Evolutionary conservation across 2,329 filamentous ascomycete genomes (phyloP).

Genomic region (Colletotrichum sojae): DNA sequence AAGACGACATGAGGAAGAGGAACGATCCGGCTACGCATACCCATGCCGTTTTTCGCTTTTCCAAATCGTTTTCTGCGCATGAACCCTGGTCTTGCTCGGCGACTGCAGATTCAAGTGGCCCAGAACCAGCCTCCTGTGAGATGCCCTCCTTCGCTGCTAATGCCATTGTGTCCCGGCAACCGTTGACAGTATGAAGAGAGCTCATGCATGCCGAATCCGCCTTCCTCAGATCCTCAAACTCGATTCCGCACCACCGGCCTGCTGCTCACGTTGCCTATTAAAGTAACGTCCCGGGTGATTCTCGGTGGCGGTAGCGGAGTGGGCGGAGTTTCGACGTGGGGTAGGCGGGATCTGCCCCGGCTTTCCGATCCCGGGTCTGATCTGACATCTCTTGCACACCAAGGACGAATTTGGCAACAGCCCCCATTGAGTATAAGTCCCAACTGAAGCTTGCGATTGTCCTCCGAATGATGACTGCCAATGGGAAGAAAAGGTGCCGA

Average conservation of each 20-base stretch:
- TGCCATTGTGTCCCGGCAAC: too few relatives aligned
- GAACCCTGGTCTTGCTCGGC: background rate
- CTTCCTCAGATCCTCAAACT: too few relatives aligned
- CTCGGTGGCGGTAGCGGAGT: background rate
- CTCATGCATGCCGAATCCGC: too few relatives aligned
- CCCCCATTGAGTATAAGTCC: background rate
- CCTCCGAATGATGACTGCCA: background rate
- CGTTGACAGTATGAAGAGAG: too few relatives aligned
- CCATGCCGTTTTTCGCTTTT: constrained; percentile 24
- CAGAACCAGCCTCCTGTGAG: too few relatives aligned
- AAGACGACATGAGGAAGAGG: constrained; percentile 24
- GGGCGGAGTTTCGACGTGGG: background rate
- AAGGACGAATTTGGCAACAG: background rate
- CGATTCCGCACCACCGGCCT: too few relatives aligned
- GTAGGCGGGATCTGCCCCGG: background rate
- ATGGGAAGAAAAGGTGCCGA: too few relatives aligned
- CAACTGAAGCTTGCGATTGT: background rate
- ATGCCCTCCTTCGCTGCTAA: too few relatives aligned
- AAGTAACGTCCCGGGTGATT: background rate
- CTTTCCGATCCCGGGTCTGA: background rate
- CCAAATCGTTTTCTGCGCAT: background rate
- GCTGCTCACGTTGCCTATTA: too few relatives aligned
- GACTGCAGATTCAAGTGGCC: background rate
- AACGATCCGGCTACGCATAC: constrained; percentile 18
- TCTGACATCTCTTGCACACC: background rate